A percentile compares a stretch with the other conserved stretches of the same genome.
These are phyloP conservation scores for Calonectria pseudoreteaudii DNA, from an alignment of 2,329 filamentous ascomycete species.

Conservation along the genomic window DNA sequence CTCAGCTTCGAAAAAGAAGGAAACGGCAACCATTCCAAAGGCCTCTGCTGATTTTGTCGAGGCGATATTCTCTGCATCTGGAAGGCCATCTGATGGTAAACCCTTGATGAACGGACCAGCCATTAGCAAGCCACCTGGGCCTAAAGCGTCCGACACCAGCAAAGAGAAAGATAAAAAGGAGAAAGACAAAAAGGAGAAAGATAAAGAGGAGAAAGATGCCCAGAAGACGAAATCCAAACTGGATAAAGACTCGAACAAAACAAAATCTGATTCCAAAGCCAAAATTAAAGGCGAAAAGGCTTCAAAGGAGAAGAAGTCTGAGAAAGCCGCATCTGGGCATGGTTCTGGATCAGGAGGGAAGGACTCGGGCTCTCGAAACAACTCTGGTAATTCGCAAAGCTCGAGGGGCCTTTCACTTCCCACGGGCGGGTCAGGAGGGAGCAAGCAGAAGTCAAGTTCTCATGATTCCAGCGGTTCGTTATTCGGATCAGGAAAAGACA, in stretches of 20 bases:
- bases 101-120: slow-evolving; percentile 1
- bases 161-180: background rate
- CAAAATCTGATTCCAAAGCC: background rate
- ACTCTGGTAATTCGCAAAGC: background rate
- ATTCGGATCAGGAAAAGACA: background rate
- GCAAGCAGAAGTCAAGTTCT: background rate
- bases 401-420: background rate
- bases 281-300: background rate
- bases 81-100: background rate
- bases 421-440: background rate
- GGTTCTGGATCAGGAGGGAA: background rate
- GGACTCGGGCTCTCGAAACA: background rate
- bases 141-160: background rate
- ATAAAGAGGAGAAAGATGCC: background rate
- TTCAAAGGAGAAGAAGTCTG: background rate
- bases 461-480: background rate
- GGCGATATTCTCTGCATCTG: background rate
- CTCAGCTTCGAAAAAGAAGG: background rate
- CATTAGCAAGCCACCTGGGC: background rate
- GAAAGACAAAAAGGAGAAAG: background rate
- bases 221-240: background rate
- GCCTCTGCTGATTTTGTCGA: background rate
- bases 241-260: background rate
- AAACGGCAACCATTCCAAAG: background rate
- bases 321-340: background rate